Evolutionary conservation across 768 basidiomycete genomes (phyloP).

Genomic region (Hydnum rufescens): DNA sequence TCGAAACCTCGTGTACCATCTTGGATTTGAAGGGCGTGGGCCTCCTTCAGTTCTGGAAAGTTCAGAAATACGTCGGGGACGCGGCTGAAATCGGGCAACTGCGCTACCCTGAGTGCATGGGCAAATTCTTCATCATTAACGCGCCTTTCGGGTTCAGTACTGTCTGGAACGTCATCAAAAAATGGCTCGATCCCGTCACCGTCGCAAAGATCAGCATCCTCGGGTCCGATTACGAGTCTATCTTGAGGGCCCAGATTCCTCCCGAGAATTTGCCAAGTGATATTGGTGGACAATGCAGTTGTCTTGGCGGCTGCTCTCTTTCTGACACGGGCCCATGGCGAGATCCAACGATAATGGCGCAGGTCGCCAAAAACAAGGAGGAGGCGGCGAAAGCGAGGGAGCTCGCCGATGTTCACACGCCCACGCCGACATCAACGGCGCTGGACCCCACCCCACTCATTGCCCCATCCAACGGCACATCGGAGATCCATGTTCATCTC

Average conservation of each 20-base stretch:
- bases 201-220: conserved; percentile 88
- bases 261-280: conserved; percentile 66
- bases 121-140: conserved; percentile 98
- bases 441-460: no score
- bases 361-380: not conserved
- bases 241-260: conserved; percentile 64
- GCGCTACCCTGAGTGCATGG: conserved; percentile 87
- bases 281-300: conserved; percentile 67
- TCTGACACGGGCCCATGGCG: conserved; percentile 92
- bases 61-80: conserved; percentile 75
- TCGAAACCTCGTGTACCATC: conserved; percentile 96
- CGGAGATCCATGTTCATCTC: no score
- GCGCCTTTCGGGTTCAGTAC: conserved; percentile 82
- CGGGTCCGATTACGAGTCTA: conserved; percentile 51
- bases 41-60: conserved; percentile 64
- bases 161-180: conserved; percentile 78
- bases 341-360: conserved; percentile 5
- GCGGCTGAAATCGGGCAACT: conserved; percentile 71
- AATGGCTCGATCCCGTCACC: conserved; percentile 89
- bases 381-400: not conserved
- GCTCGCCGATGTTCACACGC: not conserved
- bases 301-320: conserved; percentile 62
- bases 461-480: no score
- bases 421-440: conserved; percentile 1
- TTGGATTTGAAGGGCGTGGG: conserved; percentile 58